Evolutionary conservation across 495 filamentous ascomycete genomes (phyloP).

Genomic region (Lophiotrema nucula): DNA sequence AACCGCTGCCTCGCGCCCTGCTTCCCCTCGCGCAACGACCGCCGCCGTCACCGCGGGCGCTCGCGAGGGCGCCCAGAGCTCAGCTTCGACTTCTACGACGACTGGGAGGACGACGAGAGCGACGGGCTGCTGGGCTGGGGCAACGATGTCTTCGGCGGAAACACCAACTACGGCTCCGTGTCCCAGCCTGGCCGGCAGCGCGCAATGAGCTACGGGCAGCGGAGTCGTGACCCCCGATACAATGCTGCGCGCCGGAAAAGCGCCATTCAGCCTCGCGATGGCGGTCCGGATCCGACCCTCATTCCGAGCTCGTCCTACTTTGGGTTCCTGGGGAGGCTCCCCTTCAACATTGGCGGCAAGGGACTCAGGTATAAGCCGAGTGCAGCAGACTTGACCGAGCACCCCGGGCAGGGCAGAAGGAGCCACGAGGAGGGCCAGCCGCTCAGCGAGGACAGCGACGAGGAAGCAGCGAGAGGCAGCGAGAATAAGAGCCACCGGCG

Average conservation of each 20-base stretch:
- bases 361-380: slow-evolving; percentile 82
- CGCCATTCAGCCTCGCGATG: slow-evolving; percentile 57
- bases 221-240: slow-evolving; percentile 37
- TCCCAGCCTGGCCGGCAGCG: slow-evolving; percentile 72
- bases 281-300: slow-evolving; percentile 74
- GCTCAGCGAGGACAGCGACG: slow-evolving; percentile 64
- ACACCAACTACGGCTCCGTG: slow-evolving; percentile 49
- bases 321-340: slow-evolving; percentile 80
- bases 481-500: slow-evolving; percentile 49
- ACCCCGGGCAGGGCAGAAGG: slow-evolving; percentile 59
- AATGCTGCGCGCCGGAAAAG: slow-evolving; percentile 57
- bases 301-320: slow-evolving; percentile 84
- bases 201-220: slow-evolving; percentile 86
- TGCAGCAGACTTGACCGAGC: slow-evolving; percentile 86
- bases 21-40: slow-evolving; percentile 71
- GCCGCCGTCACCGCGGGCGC: slow-evolving; percentile 61
- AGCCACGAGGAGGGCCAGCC: slow-evolving; percentile 64
- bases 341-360: slow-evolving; percentile 80
- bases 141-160: slow-evolving; percentile 85
- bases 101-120: slow-evolving; percentile 81
- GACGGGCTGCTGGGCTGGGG: slow-evolving; percentile 67
- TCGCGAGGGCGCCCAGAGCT: slow-evolving; percentile 68
- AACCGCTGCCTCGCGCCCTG: slow-evolving; percentile 70
- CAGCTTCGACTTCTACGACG: slow-evolving; percentile 97
- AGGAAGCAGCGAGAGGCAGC: slow-evolving; percentile 40